These are phyloP conservation scores for Zygotorulaspora chibaensis DNA, from an alignment of 805 yeast genomes.

Conservation along the genomic window DNA sequence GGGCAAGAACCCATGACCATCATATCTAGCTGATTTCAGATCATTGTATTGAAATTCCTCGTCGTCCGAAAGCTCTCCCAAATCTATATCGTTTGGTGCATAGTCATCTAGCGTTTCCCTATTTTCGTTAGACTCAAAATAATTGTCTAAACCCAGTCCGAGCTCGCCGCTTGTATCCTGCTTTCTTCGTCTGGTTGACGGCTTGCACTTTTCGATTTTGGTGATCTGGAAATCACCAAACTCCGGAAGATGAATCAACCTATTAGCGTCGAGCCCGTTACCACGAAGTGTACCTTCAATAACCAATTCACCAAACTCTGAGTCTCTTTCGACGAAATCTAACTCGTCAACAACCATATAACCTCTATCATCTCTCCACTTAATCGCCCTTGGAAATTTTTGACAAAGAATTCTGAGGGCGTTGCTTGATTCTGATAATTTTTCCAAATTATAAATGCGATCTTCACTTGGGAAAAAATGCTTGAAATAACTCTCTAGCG, in stretches of 20 bases:
- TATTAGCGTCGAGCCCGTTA: constrained; percentile 69
- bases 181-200: constrained; percentile 31
- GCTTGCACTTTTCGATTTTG: constrained; percentile 50
- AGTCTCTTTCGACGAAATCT: constrained; percentile 27
- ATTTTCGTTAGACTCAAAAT: constrained; percentile 37
- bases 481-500: constrained; percentile 59
- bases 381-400: constrained; percentile 75
- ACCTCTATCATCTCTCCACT: constrained; percentile 93
- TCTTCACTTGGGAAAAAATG: constrained; percentile 82
- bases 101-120: constrained; percentile 60
- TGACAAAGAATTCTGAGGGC: constrained; percentile 77
- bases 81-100: constrained; percentile 50
- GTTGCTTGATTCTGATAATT: constrained; percentile 62
- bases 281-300: constrained; percentile 89
- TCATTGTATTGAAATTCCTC: constrained; percentile 34
- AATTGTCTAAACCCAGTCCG: constrained; percentile 17
- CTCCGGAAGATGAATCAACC: constrained; percentile 82
- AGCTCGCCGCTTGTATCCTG: constrained; percentile 18
- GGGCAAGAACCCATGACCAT: constrained; percentile 39
- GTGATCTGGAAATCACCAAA: constrained; percentile 82
- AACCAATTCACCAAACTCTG: constrained; percentile 41
- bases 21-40: constrained; percentile 37
- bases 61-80: constrained; percentile 41
- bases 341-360: constrained; percentile 74
- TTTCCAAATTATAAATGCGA: constrained; percentile 67